phyloP scores from a whole-genome alignment of 73 alveolate genomes.

The Uronychia setigera region DNA sequence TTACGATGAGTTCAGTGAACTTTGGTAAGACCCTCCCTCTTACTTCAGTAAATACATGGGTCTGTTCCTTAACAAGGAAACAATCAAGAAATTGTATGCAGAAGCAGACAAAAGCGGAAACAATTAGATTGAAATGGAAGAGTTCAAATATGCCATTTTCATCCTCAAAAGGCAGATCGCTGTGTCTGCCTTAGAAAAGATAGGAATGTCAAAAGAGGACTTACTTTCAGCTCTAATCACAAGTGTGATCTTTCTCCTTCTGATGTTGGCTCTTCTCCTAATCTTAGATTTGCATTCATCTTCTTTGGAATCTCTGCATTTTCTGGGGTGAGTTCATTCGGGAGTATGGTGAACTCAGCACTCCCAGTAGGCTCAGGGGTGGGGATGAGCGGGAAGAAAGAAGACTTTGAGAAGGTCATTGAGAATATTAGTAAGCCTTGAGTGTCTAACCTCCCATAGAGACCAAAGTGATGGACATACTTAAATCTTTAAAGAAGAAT shows the following conservation, averaged over 20 bases:
- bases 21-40: not conserved
- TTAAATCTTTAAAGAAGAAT: too few species aligned
- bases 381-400: too few species aligned
- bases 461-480: too few species aligned
- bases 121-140: not conserved
- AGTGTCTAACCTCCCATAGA: too few species aligned
- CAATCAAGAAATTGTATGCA: not conserved
- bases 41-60: slow-evolving; percentile 14
- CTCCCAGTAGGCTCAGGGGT: too few species aligned
- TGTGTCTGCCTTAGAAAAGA: not conserved
- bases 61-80: not conserved
- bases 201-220: not conserved
- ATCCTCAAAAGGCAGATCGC: not conserved
- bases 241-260: not conserved
- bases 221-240: not conserved
- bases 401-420: too few species aligned
- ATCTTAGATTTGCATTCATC: too few species aligned
- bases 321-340: too few species aligned
- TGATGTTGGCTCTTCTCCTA: too few species aligned
- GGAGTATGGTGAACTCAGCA: too few species aligned
- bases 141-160: slow-evolving; percentile 1
- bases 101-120: not conserved
- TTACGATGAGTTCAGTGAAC: slow-evolving; percentile 5
- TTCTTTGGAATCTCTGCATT: too few species aligned
- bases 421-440: too few species aligned